phyloP scores from a whole-genome alignment of 1,139 yeast species.

The Eremothecium gossypii region DNA sequence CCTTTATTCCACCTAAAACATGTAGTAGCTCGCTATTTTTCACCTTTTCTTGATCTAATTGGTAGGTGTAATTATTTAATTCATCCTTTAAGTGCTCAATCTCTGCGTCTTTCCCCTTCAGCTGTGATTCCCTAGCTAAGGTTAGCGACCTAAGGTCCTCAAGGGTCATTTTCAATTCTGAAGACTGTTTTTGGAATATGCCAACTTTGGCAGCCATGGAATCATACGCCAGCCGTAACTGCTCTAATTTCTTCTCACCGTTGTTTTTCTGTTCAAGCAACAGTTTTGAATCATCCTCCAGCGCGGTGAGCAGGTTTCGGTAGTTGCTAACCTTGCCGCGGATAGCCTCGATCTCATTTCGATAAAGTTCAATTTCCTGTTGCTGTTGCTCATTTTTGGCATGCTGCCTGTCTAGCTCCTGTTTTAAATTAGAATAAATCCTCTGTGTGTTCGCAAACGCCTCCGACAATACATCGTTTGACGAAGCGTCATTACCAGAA shows the following conservation, averaged over 20 bases:
- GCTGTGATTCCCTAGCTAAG: slow-evolving; percentile 15
- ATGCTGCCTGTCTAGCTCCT: slow-evolving; percentile 20
- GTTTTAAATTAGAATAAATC: slow-evolving; percentile 25
- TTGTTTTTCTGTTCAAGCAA: slow-evolving; percentile 15
- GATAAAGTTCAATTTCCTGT: slow-evolving; percentile 13
- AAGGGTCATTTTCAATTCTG: slow-evolving; percentile 11
- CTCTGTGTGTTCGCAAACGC: slow-evolving; percentile 29
- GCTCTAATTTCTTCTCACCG: slow-evolving; percentile 14
- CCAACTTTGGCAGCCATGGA: slow-evolving; percentile 14
- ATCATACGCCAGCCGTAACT: slow-evolving; percentile 15
- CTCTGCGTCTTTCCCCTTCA: slow-evolving; percentile 21
- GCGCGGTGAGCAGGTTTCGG: slow-evolving; percentile 11
- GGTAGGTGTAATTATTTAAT: slow-evolving; percentile 27
- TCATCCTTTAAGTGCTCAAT: slow-evolving; percentile 25
- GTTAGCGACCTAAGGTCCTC: slow-evolving; percentile 12
- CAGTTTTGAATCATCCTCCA: slow-evolving; percentile 16
- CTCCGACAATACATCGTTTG: slow-evolving; percentile 28
- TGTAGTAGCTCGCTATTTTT: slow-evolving; percentile 19
- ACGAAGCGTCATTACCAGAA: slow-evolving; percentile 13
- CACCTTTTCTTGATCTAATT: slow-evolving; percentile 26
- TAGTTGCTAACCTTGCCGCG: slow-evolving; percentile 15
- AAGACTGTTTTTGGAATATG: slow-evolving; percentile 14
- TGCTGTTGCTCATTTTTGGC: slow-evolving; percentile 20
- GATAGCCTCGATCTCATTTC: slow-evolving; percentile 14
- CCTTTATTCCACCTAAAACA: slow-evolving; percentile 13